These are phyloP conservation scores for Alternaria viburni DNA, from an alignment of 2,329 filamentous ascomycete species.

Conservation along the genomic window DNA sequence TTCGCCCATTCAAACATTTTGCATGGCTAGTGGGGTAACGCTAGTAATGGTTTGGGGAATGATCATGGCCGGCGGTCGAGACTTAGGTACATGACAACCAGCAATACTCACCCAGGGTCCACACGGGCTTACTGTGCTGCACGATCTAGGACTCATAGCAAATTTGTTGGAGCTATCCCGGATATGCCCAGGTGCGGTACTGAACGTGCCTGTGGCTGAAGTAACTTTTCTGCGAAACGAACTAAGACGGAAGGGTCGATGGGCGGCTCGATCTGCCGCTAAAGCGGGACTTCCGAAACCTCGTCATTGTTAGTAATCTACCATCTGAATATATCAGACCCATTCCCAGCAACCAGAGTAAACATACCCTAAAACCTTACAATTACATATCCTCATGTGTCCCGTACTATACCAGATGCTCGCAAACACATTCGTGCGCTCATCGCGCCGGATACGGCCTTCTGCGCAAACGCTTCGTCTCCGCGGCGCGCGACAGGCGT, in stretches of 20 bases:
- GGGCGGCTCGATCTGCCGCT: conserved; percentile 15
- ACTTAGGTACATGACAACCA: background rate
- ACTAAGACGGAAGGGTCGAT: background rate
- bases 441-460: conserved; percentile 21
- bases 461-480: conserved; percentile 23
- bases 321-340: conserved; percentile 2
- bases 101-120: background rate
- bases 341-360: background rate
- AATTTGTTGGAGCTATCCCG: conserved; percentile 1
- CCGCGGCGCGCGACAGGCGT: conserved; percentile 31
- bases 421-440: conserved; percentile 24
- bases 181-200: background rate
- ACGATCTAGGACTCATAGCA: background rate
- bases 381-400: conserved; percentile 9
- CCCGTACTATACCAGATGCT: conserved; percentile 28
- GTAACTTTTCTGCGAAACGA: background rate
- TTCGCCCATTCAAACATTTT: conserved; percentile 24
- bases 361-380: background rate
- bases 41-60: conserved; percentile 25
- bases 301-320: conserved; percentile 24
- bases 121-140: conserved; percentile 1
- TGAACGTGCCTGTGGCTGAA: conserved; percentile 1
- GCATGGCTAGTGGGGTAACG: conserved; percentile 26
- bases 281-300: conserved; percentile 5
- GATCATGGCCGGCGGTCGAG: conserved; percentile 7